Conservation (phyloP, 1,284 basidiomycete genomes). For the Rhodotorula mucilaginosa region DNA sequence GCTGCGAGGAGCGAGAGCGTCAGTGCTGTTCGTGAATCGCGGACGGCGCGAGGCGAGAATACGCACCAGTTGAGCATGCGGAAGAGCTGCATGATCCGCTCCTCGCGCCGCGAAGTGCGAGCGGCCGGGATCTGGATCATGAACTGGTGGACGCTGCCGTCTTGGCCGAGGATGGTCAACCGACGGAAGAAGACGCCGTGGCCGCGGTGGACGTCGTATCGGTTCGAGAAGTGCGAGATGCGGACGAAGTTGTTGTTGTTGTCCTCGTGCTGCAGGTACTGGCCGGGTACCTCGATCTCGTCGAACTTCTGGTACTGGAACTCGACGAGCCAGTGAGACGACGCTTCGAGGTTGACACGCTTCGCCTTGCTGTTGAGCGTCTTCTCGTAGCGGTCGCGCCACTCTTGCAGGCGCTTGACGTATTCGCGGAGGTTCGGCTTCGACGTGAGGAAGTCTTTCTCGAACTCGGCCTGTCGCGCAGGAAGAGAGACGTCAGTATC, state of each 20-base stretch:
- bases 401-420: slow-evolving; percentile 81
- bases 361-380: slow-evolving; percentile 78
- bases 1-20: slow-evolving; percentile 51
- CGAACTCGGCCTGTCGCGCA: slow-evolving; percentile 69
- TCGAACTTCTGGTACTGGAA: slow-evolving; percentile 98
- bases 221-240: slow-evolving; percentile 86
- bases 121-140: slow-evolving; percentile 86
- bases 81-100: slow-evolving; percentile 86
- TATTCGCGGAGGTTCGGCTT: slow-evolving; percentile 84
- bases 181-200: slow-evolving; percentile 86
- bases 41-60: background rate
- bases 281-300: slow-evolving; percentile 96
- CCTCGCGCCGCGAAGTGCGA: slow-evolving; percentile 86
- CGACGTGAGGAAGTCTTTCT: slow-evolving; percentile 83
- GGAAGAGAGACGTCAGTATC: background rate
- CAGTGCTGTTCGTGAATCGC: background rate
- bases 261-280: slow-evolving; percentile 97
- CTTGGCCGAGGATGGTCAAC: slow-evolving; percentile 87
- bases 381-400: slow-evolving; percentile 90
- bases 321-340: slow-evolving; percentile 92
- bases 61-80: slow-evolving; percentile 85
- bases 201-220: slow-evolving; percentile 80
- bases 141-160: slow-evolving; percentile 84
- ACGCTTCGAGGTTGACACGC: slow-evolving; percentile 79
- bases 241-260: slow-evolving; percentile 87